A percentile compares a stretch with the other conserved stretches of the same genome.
Evolutionary conservation across 176 grass and related monocot genomes (phyloP).

Genomic region (Raddia guianensis): DNA sequence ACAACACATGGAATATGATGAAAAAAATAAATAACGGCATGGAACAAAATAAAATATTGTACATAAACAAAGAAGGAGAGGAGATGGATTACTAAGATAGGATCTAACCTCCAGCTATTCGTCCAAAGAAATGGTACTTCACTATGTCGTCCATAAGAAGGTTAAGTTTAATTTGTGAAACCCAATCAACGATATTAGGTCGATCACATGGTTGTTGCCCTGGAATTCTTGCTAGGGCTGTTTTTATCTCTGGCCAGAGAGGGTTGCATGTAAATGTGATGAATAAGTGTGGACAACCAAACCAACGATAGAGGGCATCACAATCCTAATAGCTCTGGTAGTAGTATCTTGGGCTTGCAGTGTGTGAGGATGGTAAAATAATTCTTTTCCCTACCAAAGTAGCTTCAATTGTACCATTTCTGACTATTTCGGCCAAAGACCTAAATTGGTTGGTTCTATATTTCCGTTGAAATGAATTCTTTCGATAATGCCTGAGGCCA

Average conservation of each 20-base stretch:
- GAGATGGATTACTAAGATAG: no score
- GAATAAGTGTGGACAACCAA: neutral
- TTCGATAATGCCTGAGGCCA: neutral
- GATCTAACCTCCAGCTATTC: neutral
- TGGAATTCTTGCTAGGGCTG: neutral
- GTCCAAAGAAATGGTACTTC: neutral
- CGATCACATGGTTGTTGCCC: neutral
- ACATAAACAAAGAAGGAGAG: neutral
- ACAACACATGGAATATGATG: neutral
- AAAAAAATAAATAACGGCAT: no score
- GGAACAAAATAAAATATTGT: no score
- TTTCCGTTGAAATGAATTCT: neutral
- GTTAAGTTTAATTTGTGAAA: neutral
- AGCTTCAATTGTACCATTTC: neutral
- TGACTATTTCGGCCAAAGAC: neutral
- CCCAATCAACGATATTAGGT: neutral
- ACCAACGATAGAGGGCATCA: neutral
- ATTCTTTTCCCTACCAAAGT: neutral
- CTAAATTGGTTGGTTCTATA: neutral
- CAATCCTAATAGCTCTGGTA: conserved; percentile 5
- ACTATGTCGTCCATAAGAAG: neutral
- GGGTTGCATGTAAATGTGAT: neutral
- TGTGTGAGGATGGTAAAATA: neutral
- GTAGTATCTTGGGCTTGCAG: neutral
- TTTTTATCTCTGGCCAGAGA: neutral